Conservation (phyloP, 345 rosid species). For the Diplotaxis tenuifolia region DNA sequence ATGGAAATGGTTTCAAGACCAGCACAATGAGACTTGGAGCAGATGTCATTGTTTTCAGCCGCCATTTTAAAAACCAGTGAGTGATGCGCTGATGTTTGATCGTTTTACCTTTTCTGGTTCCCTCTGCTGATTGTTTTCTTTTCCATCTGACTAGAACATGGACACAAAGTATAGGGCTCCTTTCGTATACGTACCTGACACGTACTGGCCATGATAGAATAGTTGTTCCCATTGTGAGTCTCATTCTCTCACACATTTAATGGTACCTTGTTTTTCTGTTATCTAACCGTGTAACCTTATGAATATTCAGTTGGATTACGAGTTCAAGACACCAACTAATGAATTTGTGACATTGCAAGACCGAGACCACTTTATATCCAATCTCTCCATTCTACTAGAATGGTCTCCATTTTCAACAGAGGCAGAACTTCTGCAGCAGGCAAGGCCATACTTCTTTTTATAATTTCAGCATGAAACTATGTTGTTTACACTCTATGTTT, state of each 20-base stretch:
- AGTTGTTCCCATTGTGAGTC: constrained; percentile 91
- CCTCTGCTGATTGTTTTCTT: constrained; percentile 18
- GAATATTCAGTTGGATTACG: constrained; percentile 72
- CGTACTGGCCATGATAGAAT: constrained; percentile 76
- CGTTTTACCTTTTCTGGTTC: not conserved
- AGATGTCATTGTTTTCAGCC: constrained; percentile 88
- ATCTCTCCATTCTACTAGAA: constrained; percentile 58
- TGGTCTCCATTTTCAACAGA: constrained; percentile 96
- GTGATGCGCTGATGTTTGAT: constrained; percentile 29
- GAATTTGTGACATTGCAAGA: constrained; percentile 44
- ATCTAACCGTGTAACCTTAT: constrained; percentile 7
- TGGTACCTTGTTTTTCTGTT: not conserved
- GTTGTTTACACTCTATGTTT: constrained; percentile 15
- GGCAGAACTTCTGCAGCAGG: constrained; percentile 88
- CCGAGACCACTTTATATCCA: constrained; percentile 57
- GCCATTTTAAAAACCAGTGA: constrained; percentile 61
- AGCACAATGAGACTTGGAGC: constrained; percentile 98
- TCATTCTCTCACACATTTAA: constrained; percentile 11
- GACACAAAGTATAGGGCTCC: constrained; percentile 86
- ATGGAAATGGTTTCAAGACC: constrained; percentile 98
- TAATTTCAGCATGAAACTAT: not conserved
- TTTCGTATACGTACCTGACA: constrained; percentile 82
- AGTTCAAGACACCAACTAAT: constrained; percentile 44
- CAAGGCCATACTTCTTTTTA: constrained; percentile 28
- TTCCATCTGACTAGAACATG: constrained; percentile 44